phyloP scores from a whole-genome alignment of 192 early-diverging fungal species.

The Thamnidium elegans region DNA sequence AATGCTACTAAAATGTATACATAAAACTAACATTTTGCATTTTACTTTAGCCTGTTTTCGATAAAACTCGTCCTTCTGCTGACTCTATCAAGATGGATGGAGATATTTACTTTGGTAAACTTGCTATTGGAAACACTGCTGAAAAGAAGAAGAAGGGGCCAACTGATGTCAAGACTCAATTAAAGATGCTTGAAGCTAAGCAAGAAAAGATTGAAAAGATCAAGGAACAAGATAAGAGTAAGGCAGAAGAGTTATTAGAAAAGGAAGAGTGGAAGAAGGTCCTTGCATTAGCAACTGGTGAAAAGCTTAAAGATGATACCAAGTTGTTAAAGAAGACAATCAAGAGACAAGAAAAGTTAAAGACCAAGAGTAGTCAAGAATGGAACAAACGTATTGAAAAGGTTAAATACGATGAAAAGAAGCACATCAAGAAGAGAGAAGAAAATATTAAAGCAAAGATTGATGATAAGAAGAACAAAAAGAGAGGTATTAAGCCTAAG shows the following conservation, averaged over 20 bases:
- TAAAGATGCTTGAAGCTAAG: slow-evolving; percentile 72
- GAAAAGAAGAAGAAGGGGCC: slow-evolving; percentile 66
- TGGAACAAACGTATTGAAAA: slow-evolving; percentile 80
- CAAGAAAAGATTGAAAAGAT: slow-evolving; percentile 75
- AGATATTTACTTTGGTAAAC: slow-evolving; percentile 63
- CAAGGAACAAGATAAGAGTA: slow-evolving; percentile 57
- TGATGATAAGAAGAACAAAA: slow-evolving; percentile 74
- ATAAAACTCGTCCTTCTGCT: slow-evolving; percentile 2
- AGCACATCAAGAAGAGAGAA: slow-evolving; percentile 74
- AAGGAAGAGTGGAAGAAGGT: slow-evolving; percentile 82
- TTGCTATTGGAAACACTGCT: slow-evolving; percentile 60
- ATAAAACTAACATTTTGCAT: background rate
- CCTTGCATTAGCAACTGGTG: slow-evolving; percentile 75
- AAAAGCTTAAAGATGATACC: slow-evolving; percentile 90
- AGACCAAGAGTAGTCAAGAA: slow-evolving; percentile 79
- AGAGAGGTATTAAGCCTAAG: slow-evolving; percentile 43
- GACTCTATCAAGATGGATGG: slow-evolving; percentile 52
- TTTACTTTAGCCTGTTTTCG: background rate
- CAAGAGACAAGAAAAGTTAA: slow-evolving; percentile 77
- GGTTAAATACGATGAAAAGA: slow-evolving; percentile 59
- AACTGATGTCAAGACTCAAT: slow-evolving; percentile 57
- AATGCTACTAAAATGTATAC: too few species aligned
- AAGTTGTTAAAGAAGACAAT: slow-evolving; percentile 90
- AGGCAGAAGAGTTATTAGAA: slow-evolving; percentile 68
- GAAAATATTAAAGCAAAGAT: slow-evolving; percentile 81